These are phyloP conservation scores for Camelina neglecta DNA, from an alignment of 345 rosid genomes.

Conservation along the genomic window DNA sequence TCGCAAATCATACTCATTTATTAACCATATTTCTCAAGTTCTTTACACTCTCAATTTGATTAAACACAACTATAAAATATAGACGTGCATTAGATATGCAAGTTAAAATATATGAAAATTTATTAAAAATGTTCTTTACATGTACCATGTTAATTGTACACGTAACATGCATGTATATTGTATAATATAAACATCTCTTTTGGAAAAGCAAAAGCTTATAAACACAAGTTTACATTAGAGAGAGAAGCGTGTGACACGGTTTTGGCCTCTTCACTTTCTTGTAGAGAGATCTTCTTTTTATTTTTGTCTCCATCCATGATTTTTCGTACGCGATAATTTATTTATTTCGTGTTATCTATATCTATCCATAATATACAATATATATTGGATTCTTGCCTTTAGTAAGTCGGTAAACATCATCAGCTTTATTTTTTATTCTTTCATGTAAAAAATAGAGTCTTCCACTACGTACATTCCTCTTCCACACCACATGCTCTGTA, in stretches of 20 bases:
- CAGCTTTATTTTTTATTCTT: conserved; percentile 41
- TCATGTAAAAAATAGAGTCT: conserved; percentile 27
- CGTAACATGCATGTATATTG: conserved; percentile 34
- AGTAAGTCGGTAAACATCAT: conserved; percentile 34
- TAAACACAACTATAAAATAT: background rate
- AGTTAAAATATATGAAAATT: background rate
- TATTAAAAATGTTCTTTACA: conserved; percentile 7
- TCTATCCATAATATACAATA: conserved; percentile 5
- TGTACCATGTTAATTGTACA: conserved; percentile 38
- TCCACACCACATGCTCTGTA: conserved; percentile 15
- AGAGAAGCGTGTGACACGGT: conserved; percentile 62
- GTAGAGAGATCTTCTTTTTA: conserved; percentile 35
- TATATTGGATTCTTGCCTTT: conserved; percentile 42
- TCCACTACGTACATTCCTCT: conserved; percentile 22
- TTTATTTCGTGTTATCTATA: conserved; percentile 12
- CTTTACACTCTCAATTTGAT: background rate
- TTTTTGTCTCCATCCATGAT: conserved; percentile 37
- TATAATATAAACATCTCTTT: conserved; percentile 37
- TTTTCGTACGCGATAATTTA: conserved; percentile 17
- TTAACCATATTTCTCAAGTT: no score
- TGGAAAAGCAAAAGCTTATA: conserved; percentile 53
- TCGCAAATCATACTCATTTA: no score
- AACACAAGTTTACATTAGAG: conserved; percentile 29
- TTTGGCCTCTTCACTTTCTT: conserved; percentile 63
- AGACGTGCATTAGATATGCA: conserved; percentile 3